Percentiles rank a stretch among this genome's conserved stretches.
Evolutionary conservation across 306 rosid genomes (phyloP).

Genomic region (Lupinus albus): DNA sequence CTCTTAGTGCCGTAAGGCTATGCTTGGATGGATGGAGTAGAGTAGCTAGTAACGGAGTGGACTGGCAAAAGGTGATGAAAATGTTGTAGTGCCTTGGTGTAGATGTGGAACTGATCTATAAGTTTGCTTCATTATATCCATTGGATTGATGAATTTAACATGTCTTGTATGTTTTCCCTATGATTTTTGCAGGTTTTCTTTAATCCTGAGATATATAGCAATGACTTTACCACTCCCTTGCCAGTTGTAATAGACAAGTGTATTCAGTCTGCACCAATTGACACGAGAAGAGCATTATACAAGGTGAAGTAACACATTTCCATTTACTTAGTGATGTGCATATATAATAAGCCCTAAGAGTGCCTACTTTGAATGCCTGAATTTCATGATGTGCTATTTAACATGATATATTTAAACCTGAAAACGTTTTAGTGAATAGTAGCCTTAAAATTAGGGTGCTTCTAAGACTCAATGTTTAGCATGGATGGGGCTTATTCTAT

Average conservation of each 20-base stretch:
- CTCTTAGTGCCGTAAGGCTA: neutral
- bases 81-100: conserved; percentile 26
- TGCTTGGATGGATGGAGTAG: neutral
- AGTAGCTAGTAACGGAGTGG: neutral
- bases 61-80: conserved; percentile 13
- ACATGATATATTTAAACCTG: neutral
- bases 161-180: conserved; percentile 6
- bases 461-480: conserved; percentile 19
- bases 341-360: conserved; percentile 19
- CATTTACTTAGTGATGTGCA: conserved; percentile 18
- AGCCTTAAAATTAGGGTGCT: conserved; percentile 16
- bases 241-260: conserved; percentile 93
- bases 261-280: conserved; percentile 97
- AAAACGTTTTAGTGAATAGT: conserved; percentile 5
- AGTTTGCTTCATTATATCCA: conserved; percentile 23
- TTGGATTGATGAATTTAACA: conserved; percentile 22
- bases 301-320: conserved; percentile 63
- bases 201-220: conserved; percentile 95
- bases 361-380: conserved; percentile 19
- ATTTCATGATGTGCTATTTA: conserved; percentile 12
- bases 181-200: conserved; percentile 74
- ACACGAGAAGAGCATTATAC: conserved; percentile 93
- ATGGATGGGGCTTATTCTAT: conserved; percentile 13
- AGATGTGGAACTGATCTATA: conserved; percentile 8
- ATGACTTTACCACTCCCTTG: conserved; percentile 78